Evolutionary conservation across 2,329 filamentous ascomycete genomes (phyloP).

Genomic region (Fusarium sulawesiense): DNA sequence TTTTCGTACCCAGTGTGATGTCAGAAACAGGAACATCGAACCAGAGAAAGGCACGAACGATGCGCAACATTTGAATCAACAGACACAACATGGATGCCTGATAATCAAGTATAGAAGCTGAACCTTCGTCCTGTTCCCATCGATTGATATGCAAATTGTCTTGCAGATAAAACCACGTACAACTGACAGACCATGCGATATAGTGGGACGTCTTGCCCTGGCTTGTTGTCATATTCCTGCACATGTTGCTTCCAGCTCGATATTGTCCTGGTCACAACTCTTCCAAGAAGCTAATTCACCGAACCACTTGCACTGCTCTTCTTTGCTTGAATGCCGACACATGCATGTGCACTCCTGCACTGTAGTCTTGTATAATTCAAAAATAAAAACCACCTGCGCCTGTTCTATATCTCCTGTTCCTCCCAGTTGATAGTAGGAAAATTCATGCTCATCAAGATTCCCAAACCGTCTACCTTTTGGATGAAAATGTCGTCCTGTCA

Average conservation of each 20-base stretch:
- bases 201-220: constrained; percentile 1
- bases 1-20: constrained; percentile 16
- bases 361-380: constrained; percentile 28
- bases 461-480: constrained; percentile 34
- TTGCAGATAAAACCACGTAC: constrained; percentile 5
- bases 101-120: constrained; percentile 39
- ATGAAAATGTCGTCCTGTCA: constrained; percentile 40
- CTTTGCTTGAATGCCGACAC: constrained; percentile 15
- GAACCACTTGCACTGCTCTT: constrained; percentile 20
- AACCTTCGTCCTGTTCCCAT: constrained; percentile 15
- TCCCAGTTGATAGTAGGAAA: constrained; percentile 21
- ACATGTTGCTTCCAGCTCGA: constrained; percentile 27
- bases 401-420: constrained; percentile 22
- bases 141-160: constrained; percentile 24
- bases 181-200: background rate
- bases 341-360: constrained; percentile 16
- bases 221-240: constrained; percentile 10
- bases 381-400: constrained; percentile 40
- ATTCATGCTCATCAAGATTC: constrained; percentile 27
- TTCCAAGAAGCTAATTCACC: constrained; percentile 17
- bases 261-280: constrained; percentile 19
- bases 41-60: constrained; percentile 15
- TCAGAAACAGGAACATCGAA: constrained; percentile 33
- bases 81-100: constrained; percentile 22
- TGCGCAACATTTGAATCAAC: constrained; percentile 27